phyloP scores from a whole-genome alignment of 177 flowering plant species.

The Vitis hybrid region DNA sequence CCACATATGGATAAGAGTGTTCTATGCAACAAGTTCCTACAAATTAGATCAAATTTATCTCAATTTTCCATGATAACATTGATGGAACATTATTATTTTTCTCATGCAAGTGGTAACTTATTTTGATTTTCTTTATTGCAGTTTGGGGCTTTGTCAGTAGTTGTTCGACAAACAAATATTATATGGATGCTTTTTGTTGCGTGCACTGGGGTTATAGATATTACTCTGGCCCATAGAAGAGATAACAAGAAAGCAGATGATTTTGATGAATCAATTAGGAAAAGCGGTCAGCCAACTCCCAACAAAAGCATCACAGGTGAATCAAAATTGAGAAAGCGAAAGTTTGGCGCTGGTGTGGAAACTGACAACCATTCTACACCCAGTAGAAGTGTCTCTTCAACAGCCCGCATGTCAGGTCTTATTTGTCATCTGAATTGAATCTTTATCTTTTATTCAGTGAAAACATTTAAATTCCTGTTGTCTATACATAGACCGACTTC shows the following conservation, averaged over 20 bases:
- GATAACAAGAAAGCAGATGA: conserved; percentile 23
- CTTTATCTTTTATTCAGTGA: neutral
- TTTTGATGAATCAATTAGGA: conserved; percentile 15
- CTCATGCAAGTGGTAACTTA: neutral
- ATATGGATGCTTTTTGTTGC: conserved; percentile 89
- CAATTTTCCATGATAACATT: neutral
- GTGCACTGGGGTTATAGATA: conserved; percentile 56
- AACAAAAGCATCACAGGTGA: conserved; percentile 9
- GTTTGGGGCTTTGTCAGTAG: conserved; percentile 75
- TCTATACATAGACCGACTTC: neutral
- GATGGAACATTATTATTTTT: neutral
- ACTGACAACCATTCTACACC: conserved; percentile 4
- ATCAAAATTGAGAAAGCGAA: conserved; percentile 58
- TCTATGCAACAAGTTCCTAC: neutral
- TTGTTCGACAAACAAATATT: conserved; percentile 87
- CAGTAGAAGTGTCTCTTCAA: conserved; percentile 14
- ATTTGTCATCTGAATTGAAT: neutral
- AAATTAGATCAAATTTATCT: neutral
- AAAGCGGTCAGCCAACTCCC: conserved; percentile 18
- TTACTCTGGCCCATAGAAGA: conserved; percentile 25
- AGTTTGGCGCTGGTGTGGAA: conserved; percentile 17
- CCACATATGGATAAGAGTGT: too few relatives aligned
- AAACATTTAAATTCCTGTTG: neutral
- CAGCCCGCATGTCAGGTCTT: conserved; percentile 38
- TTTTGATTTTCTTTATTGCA: conserved; percentile 26